A percentile compares a stretch with the other conserved stretches of the same genome.
Evolutionary conservation across 1,284 basidiomycete genomes (phyloP).

Genomic region (Porogramme epimiltina): DNA sequence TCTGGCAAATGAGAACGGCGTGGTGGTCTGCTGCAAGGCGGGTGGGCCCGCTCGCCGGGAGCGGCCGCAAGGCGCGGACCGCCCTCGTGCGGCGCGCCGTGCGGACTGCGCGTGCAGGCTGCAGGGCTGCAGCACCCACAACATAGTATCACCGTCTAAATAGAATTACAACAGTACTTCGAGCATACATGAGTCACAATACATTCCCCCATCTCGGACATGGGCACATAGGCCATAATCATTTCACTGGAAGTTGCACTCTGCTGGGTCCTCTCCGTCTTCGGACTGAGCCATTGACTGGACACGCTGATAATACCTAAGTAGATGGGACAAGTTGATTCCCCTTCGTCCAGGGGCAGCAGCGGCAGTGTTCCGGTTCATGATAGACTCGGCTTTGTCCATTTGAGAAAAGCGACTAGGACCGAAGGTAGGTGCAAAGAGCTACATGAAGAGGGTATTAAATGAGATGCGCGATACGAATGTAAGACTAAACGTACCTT

Average conservation of each 20-base stretch:
- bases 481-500: conserved; percentile 56
- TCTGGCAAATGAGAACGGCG: conserved; percentile 4
- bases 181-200: no score
- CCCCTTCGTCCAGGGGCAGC: conserved; percentile 24
- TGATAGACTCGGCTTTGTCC: conserved; percentile 52
- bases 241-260: conserved; percentile 28
- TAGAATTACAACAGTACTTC: no score
- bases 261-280: conserved; percentile 3
- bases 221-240: no score
- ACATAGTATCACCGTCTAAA: background rate
- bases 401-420: conserved; percentile 55
- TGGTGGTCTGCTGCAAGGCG: conserved; percentile 19
- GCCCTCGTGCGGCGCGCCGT: conserved; percentile 9
- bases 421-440: conserved; percentile 67
- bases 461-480: conserved; percentile 1
- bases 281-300: conserved; percentile 21
- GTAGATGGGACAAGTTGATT: conserved; percentile 36
- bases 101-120: background rate
- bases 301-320: conserved; percentile 38
- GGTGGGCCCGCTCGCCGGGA: background rate
- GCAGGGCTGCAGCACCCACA: background rate
- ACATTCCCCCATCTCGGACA: no score
- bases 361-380: conserved; percentile 49
- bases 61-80: background rate
- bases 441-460: conserved; percentile 28